Evolutionary conservation across 2,329 filamentous ascomycete species (phyloP).

Genomic region (Eutypa lata): DNA sequence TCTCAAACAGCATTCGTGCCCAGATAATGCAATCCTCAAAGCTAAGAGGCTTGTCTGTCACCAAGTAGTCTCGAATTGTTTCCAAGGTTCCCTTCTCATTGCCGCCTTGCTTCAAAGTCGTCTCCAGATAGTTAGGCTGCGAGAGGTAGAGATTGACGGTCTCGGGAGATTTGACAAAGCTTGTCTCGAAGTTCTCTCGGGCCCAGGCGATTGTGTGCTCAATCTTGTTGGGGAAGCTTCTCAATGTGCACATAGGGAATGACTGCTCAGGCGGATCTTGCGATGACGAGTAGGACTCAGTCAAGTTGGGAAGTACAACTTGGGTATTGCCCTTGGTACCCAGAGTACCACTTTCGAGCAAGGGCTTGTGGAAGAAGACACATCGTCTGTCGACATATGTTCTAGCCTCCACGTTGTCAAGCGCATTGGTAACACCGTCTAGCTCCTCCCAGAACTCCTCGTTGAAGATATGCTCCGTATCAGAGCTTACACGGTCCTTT

Average conservation of each 20-base stretch:
- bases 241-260: constrained; percentile 97
- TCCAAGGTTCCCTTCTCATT: constrained; percentile 94
- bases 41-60: constrained; percentile 83
- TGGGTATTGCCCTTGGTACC: constrained; percentile 99
- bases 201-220: constrained; percentile 99
- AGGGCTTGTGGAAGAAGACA: constrained; percentile 96
- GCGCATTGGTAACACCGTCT: constrained; percentile 91
- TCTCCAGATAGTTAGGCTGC: constrained; percentile 85
- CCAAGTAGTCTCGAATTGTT: constrained; percentile 83
- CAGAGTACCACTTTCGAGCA: constrained; percentile 95
- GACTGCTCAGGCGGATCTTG: constrained; percentile 98
- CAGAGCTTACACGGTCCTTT: constrained; percentile 84
- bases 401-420: constrained; percentile 96
- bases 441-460: constrained; percentile 86
- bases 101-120: constrained; percentile 84
- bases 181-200: constrained; percentile 90
- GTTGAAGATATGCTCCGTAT: constrained; percentile 93
- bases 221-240: constrained; percentile 97
- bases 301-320: constrained; percentile 84
- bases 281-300: constrained; percentile 95
- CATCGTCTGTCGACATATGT: constrained; percentile 95
- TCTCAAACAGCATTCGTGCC: constrained; percentile 91
- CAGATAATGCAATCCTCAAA: constrained; percentile 97
- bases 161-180: constrained; percentile 90
- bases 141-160: constrained; percentile 92